phyloP scores from a whole-genome alignment of 306 rosid genomes.

The Trifolium pratense region DNA sequence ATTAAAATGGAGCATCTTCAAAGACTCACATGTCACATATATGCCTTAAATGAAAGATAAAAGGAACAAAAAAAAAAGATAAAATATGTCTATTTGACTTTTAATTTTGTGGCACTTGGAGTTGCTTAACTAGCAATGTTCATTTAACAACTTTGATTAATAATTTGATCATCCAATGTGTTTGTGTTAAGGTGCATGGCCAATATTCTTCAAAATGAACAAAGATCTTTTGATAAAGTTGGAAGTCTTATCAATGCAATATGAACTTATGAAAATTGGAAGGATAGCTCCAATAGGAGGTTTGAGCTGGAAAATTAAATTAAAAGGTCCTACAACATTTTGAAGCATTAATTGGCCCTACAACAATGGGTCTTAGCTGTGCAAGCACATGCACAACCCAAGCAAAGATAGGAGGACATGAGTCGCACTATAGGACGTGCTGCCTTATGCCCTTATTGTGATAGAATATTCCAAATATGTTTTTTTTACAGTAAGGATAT shows the following conservation, averaged over 20 bases:
- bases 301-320: constrained; percentile 41
- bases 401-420: neutral
- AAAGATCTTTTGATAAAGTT: constrained; percentile 17
- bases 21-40: neutral
- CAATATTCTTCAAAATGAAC: constrained; percentile 35
- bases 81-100: neutral
- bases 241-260: neutral
- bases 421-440: neutral
- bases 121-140: neutral
- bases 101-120: constrained; percentile 10
- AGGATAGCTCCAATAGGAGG: neutral
- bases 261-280: constrained; percentile 13
- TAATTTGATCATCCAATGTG: neutral
- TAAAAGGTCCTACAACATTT: neutral
- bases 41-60: neutral
- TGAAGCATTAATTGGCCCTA: constrained; percentile 44
- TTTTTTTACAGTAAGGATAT: no score
- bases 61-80: neutral
- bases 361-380: constrained; percentile 52
- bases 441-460: no score
- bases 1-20: neutral
- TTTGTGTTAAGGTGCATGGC: neutral
- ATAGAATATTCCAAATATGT: no score
- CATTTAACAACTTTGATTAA: constrained; percentile 8
- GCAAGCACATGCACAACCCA: constrained; percentile 47